A percentile compares a stretch with the other conserved stretches of the same genome.
Evolutionary conservation across 2,329 filamentous ascomycete genomes (phyloP).

Genomic region (Zarea fungicola): DNA sequence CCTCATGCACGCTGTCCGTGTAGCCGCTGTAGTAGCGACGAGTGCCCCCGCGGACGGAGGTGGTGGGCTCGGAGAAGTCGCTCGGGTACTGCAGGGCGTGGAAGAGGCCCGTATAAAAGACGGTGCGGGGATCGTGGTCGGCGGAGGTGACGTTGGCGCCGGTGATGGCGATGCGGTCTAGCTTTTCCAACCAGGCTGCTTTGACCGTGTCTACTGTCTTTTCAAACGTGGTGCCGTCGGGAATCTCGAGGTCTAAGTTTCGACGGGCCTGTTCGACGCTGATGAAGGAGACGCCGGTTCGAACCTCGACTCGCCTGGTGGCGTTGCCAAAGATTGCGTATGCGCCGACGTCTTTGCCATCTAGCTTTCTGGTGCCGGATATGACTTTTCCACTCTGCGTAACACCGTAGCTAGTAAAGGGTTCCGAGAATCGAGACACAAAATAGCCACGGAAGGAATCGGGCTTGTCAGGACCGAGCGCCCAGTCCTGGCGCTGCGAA

Average conservation of each 20-base stretch:
- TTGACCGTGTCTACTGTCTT: slow-evolving; percentile 35
- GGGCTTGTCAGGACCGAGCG: slow-evolving; percentile 37
- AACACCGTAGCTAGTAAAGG: slow-evolving; percentile 34
- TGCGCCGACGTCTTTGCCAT: slow-evolving; percentile 34
- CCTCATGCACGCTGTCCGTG: slow-evolving; percentile 37
- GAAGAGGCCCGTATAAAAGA: slow-evolving; percentile 42
- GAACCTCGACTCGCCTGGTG: slow-evolving; percentile 34
- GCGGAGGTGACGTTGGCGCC: slow-evolving; percentile 36
- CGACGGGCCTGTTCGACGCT: slow-evolving; percentile 41
- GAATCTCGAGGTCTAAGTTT: slow-evolving; percentile 39
- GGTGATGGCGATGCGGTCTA: slow-evolving; percentile 37
- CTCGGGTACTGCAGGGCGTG: slow-evolving; percentile 43
- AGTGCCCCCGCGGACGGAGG: slow-evolving; percentile 13
- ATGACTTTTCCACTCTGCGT: slow-evolving; percentile 24
- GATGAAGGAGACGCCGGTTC: slow-evolving; percentile 41
- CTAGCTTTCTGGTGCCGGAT: slow-evolving; percentile 18
- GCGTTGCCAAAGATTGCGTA: slow-evolving; percentile 33
- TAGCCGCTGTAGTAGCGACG: slow-evolving; percentile 41
- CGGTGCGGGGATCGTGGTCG: slow-evolving; percentile 37
- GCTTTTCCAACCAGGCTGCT: slow-evolving; percentile 39
- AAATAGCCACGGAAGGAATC: slow-evolving; percentile 39
- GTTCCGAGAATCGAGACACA: slow-evolving; percentile 40
- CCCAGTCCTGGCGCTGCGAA: slow-evolving; percentile 41
- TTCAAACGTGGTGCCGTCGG: slow-evolving; percentile 31
- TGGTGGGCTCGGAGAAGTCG: slow-evolving; percentile 41